Evolutionary conservation across 2,329 filamentous ascomycete species (phyloP).

Genomic region (Stachybotrys chlorohalonatus): DNA sequence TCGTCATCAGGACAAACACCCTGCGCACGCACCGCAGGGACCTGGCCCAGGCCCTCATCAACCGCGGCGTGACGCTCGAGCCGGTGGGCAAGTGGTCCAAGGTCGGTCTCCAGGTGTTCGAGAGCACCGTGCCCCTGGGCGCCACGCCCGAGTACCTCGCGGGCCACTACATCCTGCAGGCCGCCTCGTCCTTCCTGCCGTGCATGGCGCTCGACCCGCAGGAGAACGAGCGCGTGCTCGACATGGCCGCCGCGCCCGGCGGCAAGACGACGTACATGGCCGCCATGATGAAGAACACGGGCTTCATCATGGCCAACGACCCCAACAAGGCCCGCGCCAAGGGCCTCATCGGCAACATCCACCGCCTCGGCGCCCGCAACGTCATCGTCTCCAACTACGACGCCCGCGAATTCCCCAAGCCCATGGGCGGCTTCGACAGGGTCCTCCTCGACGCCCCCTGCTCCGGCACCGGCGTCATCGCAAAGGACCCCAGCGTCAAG

Average conservation of each 20-base stretch:
- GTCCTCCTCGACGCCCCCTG: slow-evolving; percentile 92
- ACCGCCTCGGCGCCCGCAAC: slow-evolving; percentile 88
- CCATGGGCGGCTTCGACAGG: slow-evolving; percentile 92
- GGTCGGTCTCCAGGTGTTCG: slow-evolving; percentile 93
- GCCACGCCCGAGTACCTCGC: slow-evolving; percentile 96
- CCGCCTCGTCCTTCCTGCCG: slow-evolving; percentile 90
- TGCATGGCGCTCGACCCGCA: slow-evolving; percentile 96
- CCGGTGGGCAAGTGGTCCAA: slow-evolving; percentile 99
- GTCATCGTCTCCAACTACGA: slow-evolving; percentile 94
- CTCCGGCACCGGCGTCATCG: slow-evolving; percentile 93
- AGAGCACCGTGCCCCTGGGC: slow-evolving; percentile 75
- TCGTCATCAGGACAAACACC: slow-evolving; percentile 96
- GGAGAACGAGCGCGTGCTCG: slow-evolving; percentile 82
- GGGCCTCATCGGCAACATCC: slow-evolving; percentile 96
- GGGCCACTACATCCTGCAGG: slow-evolving; percentile 96
- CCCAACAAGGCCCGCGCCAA: slow-evolving; percentile 87
- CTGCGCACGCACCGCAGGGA: slow-evolving; percentile 68
- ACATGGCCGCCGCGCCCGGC: slow-evolving; percentile 91
- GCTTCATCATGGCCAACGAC: slow-evolving; percentile 93
- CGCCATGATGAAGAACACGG: slow-evolving; percentile 95
- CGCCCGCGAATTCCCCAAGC: slow-evolving; percentile 84
- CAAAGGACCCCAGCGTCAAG: slow-evolving; percentile 94
- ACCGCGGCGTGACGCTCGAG: slow-evolving; percentile 90
- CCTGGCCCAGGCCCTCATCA: slow-evolving; percentile 87
- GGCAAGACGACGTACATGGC: slow-evolving; percentile 95